Percentiles rank a stretch among this genome's conserved stretches.
phyloP scores from a whole-genome alignment of 352 stramenopile species.

The Phytophthora pini region DNA sequence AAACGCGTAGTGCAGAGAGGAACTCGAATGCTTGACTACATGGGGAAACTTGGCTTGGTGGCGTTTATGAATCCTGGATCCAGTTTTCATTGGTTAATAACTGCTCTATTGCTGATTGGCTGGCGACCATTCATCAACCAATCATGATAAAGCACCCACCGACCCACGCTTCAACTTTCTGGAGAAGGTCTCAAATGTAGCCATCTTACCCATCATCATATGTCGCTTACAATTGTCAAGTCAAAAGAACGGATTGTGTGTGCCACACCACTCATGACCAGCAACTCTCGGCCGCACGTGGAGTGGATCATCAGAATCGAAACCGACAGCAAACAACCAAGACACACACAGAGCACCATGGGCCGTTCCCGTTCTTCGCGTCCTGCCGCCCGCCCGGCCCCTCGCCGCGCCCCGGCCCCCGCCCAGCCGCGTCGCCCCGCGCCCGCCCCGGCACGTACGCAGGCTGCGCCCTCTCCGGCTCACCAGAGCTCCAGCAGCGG shows the following conservation, averaged over 20 bases:
- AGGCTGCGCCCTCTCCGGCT: slow-evolving; percentile 58
- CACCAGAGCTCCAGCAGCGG: slow-evolving; percentile 58
- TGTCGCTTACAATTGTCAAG: slow-evolving; percentile 21
- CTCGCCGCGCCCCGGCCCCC: slow-evolving; percentile 52
- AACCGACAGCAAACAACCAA: slow-evolving; percentile 32
- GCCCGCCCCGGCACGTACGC: slow-evolving; percentile 59
- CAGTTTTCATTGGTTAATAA: neutral
- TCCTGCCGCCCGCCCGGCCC: slow-evolving; percentile 38
- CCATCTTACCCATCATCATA: slow-evolving; percentile 15
- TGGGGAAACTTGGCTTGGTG: neutral
- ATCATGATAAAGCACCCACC: slow-evolving; percentile 13
- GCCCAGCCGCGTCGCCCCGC: slow-evolving; percentile 45
- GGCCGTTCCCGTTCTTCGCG: slow-evolving; percentile 74
- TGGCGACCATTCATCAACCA: neutral
- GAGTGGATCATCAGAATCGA: slow-evolving; percentile 41
- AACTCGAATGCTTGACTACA: neutral
- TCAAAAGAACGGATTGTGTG: slow-evolving; percentile 24
- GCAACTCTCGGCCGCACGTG: neutral
- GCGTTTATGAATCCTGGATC: neutral
- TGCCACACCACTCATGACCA: slow-evolving; percentile 1
- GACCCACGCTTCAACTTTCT: slow-evolving; percentile 23
- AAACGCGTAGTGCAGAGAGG: no score
- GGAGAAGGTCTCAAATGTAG: slow-evolving; percentile 6
- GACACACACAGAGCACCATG: slow-evolving; percentile 41
- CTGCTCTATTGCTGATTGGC: neutral